Base-by-base conservation (phyloP, 768 basidiomycete species). In the Mrakia frigida region DNA sequence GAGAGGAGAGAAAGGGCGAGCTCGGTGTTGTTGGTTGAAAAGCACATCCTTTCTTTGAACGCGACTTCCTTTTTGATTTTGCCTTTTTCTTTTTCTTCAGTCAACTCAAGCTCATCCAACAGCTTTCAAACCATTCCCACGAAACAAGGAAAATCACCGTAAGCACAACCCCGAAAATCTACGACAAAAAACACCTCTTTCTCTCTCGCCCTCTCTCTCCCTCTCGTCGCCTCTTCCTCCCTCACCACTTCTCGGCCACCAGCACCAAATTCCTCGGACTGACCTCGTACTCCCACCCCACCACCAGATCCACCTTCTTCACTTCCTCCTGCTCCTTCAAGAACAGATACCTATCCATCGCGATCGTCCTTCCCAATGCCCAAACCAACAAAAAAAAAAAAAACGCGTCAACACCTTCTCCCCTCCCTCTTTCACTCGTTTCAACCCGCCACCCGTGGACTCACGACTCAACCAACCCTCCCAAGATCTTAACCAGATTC, bases 381-480 rank as follows among this genome's bases (percentile, higher is more conserved):
- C n/a, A n/a, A n/a, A n/a, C n/a, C n/a, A n/a, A n/a, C 56, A 56
- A 56, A 56, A 2, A 9, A 7, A n/a, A 6, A 5, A 10, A 11
- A 28, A 56, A 50, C 46, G 9, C 14, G 53, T 53, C 53, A n/a
- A 53, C 53, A 25, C 43, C 43, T 53, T n/a, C 3, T 13, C 23
- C n/a, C 21, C 53, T 53, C n/a, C 53, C 53, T 53, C 65, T 6
- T 37, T 67, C 65, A 1, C 23, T 14, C 7, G 3, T 16, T 63
- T 33, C 28, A 6, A 23, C 10, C 23, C 13, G 13, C 28, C 61
- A 63, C 9, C 13, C n/a, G 28, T 14, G 33, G 18, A 67, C 63
- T 67, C 63, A 39, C 63, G 37, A 67, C 63, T 67, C 63, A 16
- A 67, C 63, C 21, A 67, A 11, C 23, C 37, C 65, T n/a, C 37